Evolutionary conservation across 805 yeast species (phyloP).

Genomic region (Jamesozyma hellenica): DNA sequence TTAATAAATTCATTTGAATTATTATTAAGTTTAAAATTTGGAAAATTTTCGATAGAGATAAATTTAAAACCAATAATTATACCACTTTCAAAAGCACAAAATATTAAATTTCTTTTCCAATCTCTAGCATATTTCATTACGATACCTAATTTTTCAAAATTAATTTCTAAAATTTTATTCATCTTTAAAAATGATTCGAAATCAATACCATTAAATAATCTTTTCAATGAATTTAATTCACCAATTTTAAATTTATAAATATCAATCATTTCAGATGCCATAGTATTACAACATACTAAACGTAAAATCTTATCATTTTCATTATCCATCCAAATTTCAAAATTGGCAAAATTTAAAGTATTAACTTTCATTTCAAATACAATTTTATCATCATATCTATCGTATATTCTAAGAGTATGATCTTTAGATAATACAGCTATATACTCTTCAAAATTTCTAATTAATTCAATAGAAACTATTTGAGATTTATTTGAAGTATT

Average conservation of each 20-base stretch:
- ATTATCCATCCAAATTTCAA: constrained; percentile 5
- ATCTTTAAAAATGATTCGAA: constrained; percentile 4
- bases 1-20: neutral
- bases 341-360: constrained; percentile 27
- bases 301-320: constrained; percentile 6
- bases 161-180: neutral
- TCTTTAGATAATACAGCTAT: constrained; percentile 20
- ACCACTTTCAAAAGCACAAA: constrained; percentile 26
- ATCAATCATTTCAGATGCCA: constrained; percentile 23
- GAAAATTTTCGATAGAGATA: neutral
- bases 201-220: constrained; percentile 15
- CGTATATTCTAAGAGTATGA: constrained; percentile 17
- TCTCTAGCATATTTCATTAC: constrained; percentile 19
- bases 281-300: constrained; percentile 25
- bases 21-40: neutral
- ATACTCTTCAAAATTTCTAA: neutral
- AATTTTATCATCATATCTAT: neutral
- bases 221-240: constrained; percentile 15
- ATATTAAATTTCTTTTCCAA: constrained; percentile 7
- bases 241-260: constrained; percentile 13
- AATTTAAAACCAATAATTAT: constrained; percentile 20
- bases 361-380: constrained; percentile 24
- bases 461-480: constrained; percentile 8
- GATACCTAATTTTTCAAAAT: constrained; percentile 21
- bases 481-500: constrained; percentile 9